These are phyloP conservation scores for Alliaria petiolata DNA, from an alignment of 345 rosid genomes.

Conservation along the genomic window DNA sequence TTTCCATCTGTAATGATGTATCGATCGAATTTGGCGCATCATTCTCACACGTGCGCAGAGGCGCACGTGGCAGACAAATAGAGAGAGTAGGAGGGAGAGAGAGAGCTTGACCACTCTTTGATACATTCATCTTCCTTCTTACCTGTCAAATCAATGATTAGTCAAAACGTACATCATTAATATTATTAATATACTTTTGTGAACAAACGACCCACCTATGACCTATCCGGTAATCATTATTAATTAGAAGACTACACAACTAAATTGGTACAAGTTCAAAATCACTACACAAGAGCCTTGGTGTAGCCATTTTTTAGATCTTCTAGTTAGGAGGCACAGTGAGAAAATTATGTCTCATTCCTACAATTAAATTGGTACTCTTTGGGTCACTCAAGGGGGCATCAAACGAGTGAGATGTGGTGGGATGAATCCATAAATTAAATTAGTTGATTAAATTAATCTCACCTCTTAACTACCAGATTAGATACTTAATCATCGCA, in stretches of 20 bases:
- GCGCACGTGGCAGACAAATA: not conserved
- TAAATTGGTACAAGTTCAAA: too few relatives aligned
- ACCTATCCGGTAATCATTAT: too few relatives aligned
- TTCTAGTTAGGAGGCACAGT: too few relatives aligned
- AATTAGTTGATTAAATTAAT: not conserved
- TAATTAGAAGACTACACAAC: too few relatives aligned
- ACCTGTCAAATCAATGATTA: not conserved
- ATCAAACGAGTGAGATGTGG: not conserved
- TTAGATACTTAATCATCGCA: not conserved
- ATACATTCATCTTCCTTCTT: constrained; percentile 8
- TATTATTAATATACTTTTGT: too few relatives aligned
- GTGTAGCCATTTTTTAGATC: too few relatives aligned
- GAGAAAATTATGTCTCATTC: too few relatives aligned
- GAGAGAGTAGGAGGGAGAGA: not conserved
- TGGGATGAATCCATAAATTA: constrained; percentile 8
- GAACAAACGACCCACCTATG: too few relatives aligned
- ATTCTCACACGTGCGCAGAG: constrained; percentile 4
- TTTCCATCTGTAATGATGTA: constrained; percentile 8
- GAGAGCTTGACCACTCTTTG: not conserved
- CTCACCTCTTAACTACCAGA: not conserved
- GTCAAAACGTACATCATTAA: too few relatives aligned
- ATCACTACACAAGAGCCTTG: too few relatives aligned
- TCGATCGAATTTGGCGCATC: constrained; percentile 8
- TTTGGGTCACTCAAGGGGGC: too few relatives aligned
- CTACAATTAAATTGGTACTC: too few relatives aligned